Conservation (phyloP, 2,329 filamentous ascomycete species). For the Venturia carpophila region DNA sequence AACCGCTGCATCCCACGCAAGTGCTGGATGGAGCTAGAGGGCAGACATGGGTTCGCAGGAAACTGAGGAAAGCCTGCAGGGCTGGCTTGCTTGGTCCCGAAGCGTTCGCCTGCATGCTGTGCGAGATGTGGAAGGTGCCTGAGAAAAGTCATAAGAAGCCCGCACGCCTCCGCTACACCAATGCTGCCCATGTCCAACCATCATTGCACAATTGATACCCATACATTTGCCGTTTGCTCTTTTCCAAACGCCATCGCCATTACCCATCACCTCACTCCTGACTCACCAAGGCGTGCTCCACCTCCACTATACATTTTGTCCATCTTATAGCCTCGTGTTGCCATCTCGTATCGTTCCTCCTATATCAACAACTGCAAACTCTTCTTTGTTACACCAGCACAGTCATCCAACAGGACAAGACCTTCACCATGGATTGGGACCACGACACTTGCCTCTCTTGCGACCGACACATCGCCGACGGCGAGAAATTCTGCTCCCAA, state of each 20-base stretch:
- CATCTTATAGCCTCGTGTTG: slow-evolving; percentile 8
- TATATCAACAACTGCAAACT: slow-evolving; percentile 5
- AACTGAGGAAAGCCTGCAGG: slow-evolving; percentile 1
- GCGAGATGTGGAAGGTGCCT: slow-evolving; percentile 12
- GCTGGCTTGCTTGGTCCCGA: slow-evolving; percentile 8
- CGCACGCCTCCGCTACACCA: not conserved
- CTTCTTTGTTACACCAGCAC: not conserved
- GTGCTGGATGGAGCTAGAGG: not conserved
- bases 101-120: slow-evolving; percentile 7
- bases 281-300: slow-evolving; percentile 8
- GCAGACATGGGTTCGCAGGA: not conserved
- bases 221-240: not conserved
- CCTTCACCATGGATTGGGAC: slow-evolving; percentile 56
- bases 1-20: slow-evolving; percentile 7
- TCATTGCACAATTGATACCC: slow-evolving; percentile 11
- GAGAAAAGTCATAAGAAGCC: slow-evolving; percentile 10
- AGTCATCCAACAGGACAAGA: not conserved
- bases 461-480: slow-evolving; percentile 74
- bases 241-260: slow-evolving; percentile 3
- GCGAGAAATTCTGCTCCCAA: slow-evolving; percentile 82
- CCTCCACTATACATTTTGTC: not conserved
- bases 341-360: slow-evolving; percentile 4
- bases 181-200: not conserved
- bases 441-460: slow-evolving; percentile 91
- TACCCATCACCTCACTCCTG: not conserved